Conservation (phyloP, 2,329 filamentous ascomycete genomes). For the Penicillium hesseltinei region DNA sequence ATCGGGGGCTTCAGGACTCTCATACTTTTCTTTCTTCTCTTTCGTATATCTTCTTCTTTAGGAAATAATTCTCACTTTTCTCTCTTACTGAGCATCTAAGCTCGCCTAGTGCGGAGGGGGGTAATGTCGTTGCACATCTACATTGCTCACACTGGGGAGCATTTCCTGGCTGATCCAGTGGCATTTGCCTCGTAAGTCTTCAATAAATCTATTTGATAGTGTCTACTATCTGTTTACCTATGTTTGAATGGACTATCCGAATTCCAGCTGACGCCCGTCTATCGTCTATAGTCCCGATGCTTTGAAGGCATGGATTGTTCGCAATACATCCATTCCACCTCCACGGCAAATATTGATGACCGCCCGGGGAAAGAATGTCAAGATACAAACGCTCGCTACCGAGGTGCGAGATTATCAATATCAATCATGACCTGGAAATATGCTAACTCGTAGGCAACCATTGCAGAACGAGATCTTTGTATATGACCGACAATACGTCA, state of each 20-base stretch:
- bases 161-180: conserved; percentile 73
- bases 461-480: conserved; percentile 80
- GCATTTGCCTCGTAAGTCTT: conserved; percentile 68
- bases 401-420: conserved; percentile 59
- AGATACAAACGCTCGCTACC: conserved; percentile 72
- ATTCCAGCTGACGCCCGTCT: conserved; percentile 21
- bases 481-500: conserved; percentile 77
- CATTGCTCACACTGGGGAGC: conserved; percentile 89
- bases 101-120: conserved; percentile 40
- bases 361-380: conserved; percentile 77
- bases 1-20: conserved; percentile 18
- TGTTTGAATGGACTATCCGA: conserved; percentile 3
- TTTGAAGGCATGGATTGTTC: conserved; percentile 76
- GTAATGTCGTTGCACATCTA: conserved; percentile 85
- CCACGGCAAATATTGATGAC: conserved; percentile 87
- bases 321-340: conserved; percentile 68
- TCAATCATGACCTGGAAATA: background rate
- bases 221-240: background rate
- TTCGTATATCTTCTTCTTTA: conserved; percentile 16
- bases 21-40: background rate
- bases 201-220: background rate
- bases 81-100: conserved; percentile 23
- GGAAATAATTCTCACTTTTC: conserved; percentile 18
- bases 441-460: background rate
- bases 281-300: conserved; percentile 68